Evolutionary conservation across 805 yeast genomes (phyloP), one percentile per base, ranked within the genome.

Genomic region (Dipodascus albidus): DNA sequence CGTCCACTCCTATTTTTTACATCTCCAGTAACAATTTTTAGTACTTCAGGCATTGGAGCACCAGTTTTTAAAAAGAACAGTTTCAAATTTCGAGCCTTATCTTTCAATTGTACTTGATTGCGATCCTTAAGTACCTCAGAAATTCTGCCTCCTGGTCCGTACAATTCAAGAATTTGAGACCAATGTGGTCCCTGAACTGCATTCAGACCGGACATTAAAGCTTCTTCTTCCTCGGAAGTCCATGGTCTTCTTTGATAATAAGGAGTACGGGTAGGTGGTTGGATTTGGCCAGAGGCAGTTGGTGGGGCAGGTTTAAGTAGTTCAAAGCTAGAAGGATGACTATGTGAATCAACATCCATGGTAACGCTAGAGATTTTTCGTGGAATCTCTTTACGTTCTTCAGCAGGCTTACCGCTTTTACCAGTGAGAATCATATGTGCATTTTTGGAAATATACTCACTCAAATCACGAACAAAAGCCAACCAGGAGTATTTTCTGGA

Each of bases 31-130:
- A 91, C 98, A 57, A 84, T 82, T 52, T 73, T 74, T 55, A 93
- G 70, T 62, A 87, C 90, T 1, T 77, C 81, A 0, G 99, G 99
- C 2, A 91, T 79, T 8, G 85, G 84, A 38, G 81, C 67, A 1
- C 85, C 86, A 51, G 82, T 77, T 62, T 88, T 86, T 55, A 89
- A 70, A 65, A 84, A 88, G 59, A 83, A 82, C 79, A 90, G 78
- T 66, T 93, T 93, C 88, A 96, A 85, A 65, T 93, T 93, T 59
- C 99, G 77, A 0, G 98, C 98, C 66, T 93, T 93, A 66, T 93
- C 99, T 67, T 93, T 93, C 55, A 93, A 74, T 65, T 93, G 99
- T 17, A 91, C 87, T 62, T 89, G 95, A 2, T 85, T 83, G 64
- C 99, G 75, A 65, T 88, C 86, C 67, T 88, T 91, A 60, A 93